A percentile compares a stretch with the other conserved stretches of the same genome.
Conservation (phyloP, 345 rosid genomes). For the Bruguiera gymnorhiza region DNA sequence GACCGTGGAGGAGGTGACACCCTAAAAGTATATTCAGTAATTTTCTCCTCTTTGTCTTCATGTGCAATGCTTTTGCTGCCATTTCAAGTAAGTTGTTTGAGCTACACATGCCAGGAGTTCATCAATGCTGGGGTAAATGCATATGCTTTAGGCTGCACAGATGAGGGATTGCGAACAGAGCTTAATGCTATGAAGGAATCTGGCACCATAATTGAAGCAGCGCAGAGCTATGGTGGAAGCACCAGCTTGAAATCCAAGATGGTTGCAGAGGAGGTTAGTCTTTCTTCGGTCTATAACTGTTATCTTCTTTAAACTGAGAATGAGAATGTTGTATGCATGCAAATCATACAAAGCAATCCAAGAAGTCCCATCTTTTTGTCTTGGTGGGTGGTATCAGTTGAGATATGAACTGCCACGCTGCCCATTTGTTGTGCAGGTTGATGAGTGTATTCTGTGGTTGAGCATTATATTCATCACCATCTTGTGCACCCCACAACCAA, state of each 20-base stretch:
- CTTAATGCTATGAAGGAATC: conserved; percentile 65
- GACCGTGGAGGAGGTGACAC: conserved; percentile 94
- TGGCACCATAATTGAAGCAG: conserved; percentile 54
- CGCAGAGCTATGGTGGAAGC: conserved; percentile 58
- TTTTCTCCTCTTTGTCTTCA: conserved; percentile 21
- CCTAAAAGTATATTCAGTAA: conserved; percentile 60
- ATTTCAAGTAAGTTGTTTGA: conserved; percentile 18
- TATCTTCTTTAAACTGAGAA: background rate
- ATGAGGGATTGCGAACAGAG: conserved; percentile 71
- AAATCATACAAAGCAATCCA: background rate
- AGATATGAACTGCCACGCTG: background rate
- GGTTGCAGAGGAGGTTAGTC: conserved; percentile 53
- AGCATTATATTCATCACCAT: conserved; percentile 88
- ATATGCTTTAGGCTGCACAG: conserved; percentile 80
- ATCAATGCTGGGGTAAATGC: conserved; percentile 87
- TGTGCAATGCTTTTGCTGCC: conserved; percentile 8
- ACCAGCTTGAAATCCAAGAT: conserved; percentile 67
- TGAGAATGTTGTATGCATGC: background rate
- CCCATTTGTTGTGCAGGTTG: conserved; percentile 41
- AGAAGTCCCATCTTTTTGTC: background rate
- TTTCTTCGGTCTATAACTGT: background rate
- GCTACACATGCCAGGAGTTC: conserved; percentile 58
- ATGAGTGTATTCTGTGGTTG: conserved; percentile 88
- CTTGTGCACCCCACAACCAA: conserved; percentile 92
- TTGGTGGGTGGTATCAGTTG: background rate